These are phyloP conservation scores for Pseudogymnoascus sp. DNA, from an alignment of 2,329 filamentous ascomycete genomes.

Conservation along the genomic window DNA sequence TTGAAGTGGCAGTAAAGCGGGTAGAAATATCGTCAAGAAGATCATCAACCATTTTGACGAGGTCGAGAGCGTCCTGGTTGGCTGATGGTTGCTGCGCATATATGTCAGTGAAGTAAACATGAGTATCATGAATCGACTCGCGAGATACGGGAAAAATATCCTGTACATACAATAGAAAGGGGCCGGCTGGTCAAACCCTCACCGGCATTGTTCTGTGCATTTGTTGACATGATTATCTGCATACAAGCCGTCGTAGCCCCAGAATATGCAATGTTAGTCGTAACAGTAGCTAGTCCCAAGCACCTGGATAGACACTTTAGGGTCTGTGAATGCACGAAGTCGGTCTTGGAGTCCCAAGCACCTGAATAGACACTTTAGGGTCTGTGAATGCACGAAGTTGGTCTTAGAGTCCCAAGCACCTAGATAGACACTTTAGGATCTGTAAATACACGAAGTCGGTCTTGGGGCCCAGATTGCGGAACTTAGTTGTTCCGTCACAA, in stretches of 20 bases:
- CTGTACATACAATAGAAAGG: slow-evolving; percentile 1
- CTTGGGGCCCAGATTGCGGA: not conserved
- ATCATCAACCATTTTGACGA: slow-evolving; percentile 65
- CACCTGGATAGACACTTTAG: not conserved
- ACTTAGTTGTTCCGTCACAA: not conserved
- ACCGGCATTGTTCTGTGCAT: not conserved
- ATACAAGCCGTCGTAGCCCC: not conserved
- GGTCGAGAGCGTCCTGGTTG: slow-evolving; percentile 58
- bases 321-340: too few relatives aligned
- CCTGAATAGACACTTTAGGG: not conserved
- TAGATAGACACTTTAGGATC: not conserved
- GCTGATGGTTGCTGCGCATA: slow-evolving; percentile 32
- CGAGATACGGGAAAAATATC: not conserved
- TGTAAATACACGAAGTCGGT: not conserved
- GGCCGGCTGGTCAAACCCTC: not conserved
- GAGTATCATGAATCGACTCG: not conserved
- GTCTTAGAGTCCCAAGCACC: not conserved
- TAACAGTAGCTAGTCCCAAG: not conserved
- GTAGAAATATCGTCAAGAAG: slow-evolving; percentile 75
- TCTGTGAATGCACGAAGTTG: not conserved
- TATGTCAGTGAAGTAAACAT: not conserved
- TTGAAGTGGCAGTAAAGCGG: slow-evolving; percentile 79
- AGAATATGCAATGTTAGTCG: not conserved
- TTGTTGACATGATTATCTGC: slow-evolving; percentile 3
- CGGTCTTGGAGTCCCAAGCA: not conserved